Conservation (phyloP, 192 early-diverging fungal species). For the Coemansia sp. region DNA sequence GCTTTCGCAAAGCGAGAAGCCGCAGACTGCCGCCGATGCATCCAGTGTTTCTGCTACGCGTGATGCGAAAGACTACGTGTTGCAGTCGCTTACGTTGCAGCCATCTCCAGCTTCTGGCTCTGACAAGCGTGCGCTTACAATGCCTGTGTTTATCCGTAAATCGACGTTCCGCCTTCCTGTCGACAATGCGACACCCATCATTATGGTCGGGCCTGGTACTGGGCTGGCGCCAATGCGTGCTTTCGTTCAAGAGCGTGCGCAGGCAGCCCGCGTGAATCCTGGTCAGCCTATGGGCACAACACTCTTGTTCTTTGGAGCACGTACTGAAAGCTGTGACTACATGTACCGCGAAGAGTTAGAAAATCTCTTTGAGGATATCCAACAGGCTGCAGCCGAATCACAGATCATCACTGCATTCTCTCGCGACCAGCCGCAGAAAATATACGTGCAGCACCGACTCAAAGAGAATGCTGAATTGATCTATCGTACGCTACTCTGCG, state of each 20-base stretch:
- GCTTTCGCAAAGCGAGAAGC: constrained; percentile 9
- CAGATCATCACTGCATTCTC: constrained; percentile 90
- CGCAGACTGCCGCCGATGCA: constrained; percentile 19
- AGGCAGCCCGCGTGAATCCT: constrained; percentile 56
- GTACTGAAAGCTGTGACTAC: constrained; percentile 80
- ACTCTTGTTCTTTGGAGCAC: constrained; percentile 93
- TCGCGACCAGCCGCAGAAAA: constrained; percentile 78
- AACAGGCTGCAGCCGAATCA: constrained; percentile 49
- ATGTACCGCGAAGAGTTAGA: constrained; percentile 86
- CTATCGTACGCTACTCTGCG: constrained; percentile 74
- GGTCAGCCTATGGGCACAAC: constrained; percentile 69
- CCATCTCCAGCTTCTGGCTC: constrained; percentile 7
- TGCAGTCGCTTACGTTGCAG: constrained; percentile 42
- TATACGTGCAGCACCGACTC: constrained; percentile 95
- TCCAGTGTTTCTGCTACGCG: constrained; percentile 11
- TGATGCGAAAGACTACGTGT: constrained; percentile 23
- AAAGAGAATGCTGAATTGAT: constrained; percentile 70
- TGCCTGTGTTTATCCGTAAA: constrained; percentile 85
- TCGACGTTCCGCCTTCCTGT: constrained; percentile 90
- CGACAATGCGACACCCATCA: constrained; percentile 72
- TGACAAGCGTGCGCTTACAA: constrained; percentile 14
- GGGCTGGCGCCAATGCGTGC: constrained; percentile 98
- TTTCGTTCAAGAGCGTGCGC: constrained; percentile 87
- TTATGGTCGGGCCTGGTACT: constrained; percentile 99
- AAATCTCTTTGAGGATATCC: constrained; percentile 62